Evolutionary conservation across 805 yeast genomes (phyloP), one percentile per base, ranked within the genome.

Genomic region (Monosporozyma servazzii): DNA sequence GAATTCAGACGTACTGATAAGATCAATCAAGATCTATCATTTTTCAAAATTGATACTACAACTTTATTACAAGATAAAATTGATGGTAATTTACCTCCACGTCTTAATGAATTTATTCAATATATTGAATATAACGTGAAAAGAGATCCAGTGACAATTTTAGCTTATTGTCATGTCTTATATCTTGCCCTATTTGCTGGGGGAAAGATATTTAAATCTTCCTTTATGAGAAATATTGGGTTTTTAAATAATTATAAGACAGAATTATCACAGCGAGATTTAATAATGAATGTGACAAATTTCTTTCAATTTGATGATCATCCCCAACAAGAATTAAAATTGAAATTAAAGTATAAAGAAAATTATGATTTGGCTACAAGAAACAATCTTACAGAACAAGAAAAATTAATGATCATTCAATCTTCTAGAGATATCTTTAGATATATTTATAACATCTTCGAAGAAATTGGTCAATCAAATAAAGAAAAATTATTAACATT

Each of bases 141-240:
- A 43, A 81, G 76, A 45, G 82, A 83, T 61, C 95, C 96, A 7
- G 79, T 84, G 58, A 67, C 86, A 20, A 67, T 87, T 37, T 71
- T 87, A 46, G 93, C 95, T 5, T 87, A 87, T 66, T 79, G 88
- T 71, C 96, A 87, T 64, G 93, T 86, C 47, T 76, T 87, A 80
- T 87, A 87, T 68, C 70, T 87, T 62, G 95, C 93, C 0, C 75
- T 87, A 48, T 87, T 87, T 71, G 95, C 95, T 1, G 96, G 96
- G 48, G 95, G 95, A 17, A 74, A 82, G 55, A 73, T 87, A 33
- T 75, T 88, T 79, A 72, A 83, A 53, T 81, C 89, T 0, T 77
- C 81, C 17, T 68, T 87, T 29, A 72, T 82, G 48, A 79, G 76
- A 60, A 82, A 88, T 23, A 70, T 83, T 5, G 87, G 89, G 2